Conservation (phyloP, 2,329 filamentous ascomycete genomes). For the Ophiosphaerella herpotricha region DNA sequence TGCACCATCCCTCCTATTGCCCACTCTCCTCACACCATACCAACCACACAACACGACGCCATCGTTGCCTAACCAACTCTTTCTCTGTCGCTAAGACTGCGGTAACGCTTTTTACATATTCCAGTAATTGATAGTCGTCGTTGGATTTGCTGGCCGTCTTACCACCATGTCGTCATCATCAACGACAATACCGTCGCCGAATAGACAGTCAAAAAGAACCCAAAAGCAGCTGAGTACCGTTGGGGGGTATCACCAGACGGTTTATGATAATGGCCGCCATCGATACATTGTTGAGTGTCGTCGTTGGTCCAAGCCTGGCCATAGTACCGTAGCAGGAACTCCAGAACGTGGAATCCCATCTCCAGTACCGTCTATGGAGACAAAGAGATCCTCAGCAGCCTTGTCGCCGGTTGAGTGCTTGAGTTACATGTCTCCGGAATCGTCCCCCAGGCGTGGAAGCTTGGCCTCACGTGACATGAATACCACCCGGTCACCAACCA, state of each 20-base stretch:
- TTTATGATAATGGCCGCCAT: conserved; percentile 29
- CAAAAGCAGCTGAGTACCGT: background rate
- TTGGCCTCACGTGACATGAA: conserved; percentile 17
- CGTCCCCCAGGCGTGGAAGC: background rate
- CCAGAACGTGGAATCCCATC: conserved; percentile 1
- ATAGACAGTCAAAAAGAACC: background rate
- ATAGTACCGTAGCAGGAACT: background rate
- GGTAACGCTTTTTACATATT: conserved; percentile 7
- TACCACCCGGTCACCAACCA: conserved; percentile 3
- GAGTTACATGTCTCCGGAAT: background rate
- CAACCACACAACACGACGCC: conserved; percentile 5
- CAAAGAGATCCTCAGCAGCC: background rate
- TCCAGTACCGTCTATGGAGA: background rate
- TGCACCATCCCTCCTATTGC: conserved; percentile 10
- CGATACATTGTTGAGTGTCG: conserved; percentile 32
- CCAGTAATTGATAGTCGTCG: conserved; percentile 2
- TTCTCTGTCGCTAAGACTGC: background rate
- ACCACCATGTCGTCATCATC: conserved; percentile 31
- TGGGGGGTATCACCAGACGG: conserved; percentile 25
- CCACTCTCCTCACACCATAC: conserved; percentile 9
- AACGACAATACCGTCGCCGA: background rate
- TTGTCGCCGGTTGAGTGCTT: background rate
- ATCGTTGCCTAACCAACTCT: conserved; percentile 3
- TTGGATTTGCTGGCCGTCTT: conserved; percentile 4
- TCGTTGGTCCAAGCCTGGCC: conserved; percentile 19